Conservation (phyloP, 192 early-diverging fungal genomes). For the Pilobolus umbonatus region DNA sequence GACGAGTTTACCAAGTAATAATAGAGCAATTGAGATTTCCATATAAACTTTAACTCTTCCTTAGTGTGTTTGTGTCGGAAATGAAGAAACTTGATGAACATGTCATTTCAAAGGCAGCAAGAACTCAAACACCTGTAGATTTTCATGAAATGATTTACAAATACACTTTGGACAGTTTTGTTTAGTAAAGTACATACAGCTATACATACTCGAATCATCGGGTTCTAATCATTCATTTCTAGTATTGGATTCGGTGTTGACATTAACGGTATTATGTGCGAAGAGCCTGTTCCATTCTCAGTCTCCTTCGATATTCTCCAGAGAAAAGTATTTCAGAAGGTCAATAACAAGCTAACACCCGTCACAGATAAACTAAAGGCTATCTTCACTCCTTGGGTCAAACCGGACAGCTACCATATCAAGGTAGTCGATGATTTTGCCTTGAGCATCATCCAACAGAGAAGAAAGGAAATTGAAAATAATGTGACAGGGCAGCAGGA, state of each 20-base stretch:
- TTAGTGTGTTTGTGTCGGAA: constrained; percentile 27
- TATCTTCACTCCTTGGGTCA: constrained; percentile 8
- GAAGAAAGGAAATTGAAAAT: constrained; percentile 14
- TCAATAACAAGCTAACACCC: constrained; percentile 23
- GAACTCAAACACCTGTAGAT: constrained; percentile 26
- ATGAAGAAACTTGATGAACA: constrained; percentile 12
- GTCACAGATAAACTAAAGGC: background rate
- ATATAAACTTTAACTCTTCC: background rate
- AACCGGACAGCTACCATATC: constrained; percentile 17
- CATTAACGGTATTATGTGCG: constrained; percentile 33
- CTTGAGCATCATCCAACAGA: constrained; percentile 14
- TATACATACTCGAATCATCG: background rate
- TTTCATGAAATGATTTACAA: constrained; percentile 38
- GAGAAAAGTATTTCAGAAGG: constrained; percentile 25
- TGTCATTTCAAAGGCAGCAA: constrained; percentile 22
- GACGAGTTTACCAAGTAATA: constrained; percentile 19
- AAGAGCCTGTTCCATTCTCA: constrained; percentile 42
- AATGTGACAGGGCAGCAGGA: constrained; percentile 11
- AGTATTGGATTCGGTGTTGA: constrained; percentile 45
- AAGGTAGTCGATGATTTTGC: constrained; percentile 31
- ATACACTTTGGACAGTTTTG: constrained; percentile 44
- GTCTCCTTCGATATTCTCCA: constrained; percentile 47
- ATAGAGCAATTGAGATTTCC: background rate
- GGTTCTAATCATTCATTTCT: constrained; percentile 19
- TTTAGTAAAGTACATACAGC: constrained; percentile 24